Conservation (phyloP, 495 filamentous ascomycete species). For the Oidiodendron maius region DNA sequence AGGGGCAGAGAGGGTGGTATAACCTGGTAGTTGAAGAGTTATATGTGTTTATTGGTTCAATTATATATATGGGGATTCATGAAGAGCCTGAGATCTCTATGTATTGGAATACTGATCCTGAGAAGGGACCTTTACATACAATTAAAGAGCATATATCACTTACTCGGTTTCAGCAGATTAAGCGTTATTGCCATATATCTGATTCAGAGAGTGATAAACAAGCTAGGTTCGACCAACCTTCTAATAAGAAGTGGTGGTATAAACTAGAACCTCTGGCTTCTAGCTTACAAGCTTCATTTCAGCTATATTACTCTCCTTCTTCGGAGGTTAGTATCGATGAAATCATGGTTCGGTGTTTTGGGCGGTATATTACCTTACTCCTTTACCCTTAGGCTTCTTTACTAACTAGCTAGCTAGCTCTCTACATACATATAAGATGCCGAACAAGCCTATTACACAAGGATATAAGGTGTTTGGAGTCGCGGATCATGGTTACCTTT, state of each 20-base stretch:
- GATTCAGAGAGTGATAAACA: slow-evolving; percentile 3
- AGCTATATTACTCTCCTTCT: slow-evolving; percentile 10
- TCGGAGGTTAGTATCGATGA: too few species aligned
- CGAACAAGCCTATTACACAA: too few species aligned
- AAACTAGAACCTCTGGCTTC: slow-evolving; percentile 12
- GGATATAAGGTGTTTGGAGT: slow-evolving; percentile 11
- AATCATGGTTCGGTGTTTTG: slow-evolving; percentile 6
- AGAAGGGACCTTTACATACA: slow-evolving; percentile 3
- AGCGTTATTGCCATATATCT: slow-evolving; percentile 7
- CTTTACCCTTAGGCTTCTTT: too few species aligned
- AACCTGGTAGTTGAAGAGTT: slow-evolving; percentile 4
- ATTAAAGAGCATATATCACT: slow-evolving; percentile 8
- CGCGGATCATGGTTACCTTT: slow-evolving; percentile 8
- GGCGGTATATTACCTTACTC: too few species aligned
- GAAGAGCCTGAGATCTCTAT: too few species aligned
- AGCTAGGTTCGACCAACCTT: background rate
- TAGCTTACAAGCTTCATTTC: background rate
- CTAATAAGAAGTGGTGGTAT: too few species aligned
- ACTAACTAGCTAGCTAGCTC: too few species aligned
- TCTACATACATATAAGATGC: slow-evolving; percentile 13
- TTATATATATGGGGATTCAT: slow-evolving; percentile 12
- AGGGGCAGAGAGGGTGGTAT: background rate
- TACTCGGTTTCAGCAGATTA: slow-evolving; percentile 1
- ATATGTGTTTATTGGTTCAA: slow-evolving; percentile 5
- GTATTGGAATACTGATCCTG: slow-evolving; percentile 10